Evolutionary conservation across 306 rosid genomes (phyloP), one percentile per base, ranked within the genome.

Genomic region (Amphicarpaea edgeworthii): DNA sequence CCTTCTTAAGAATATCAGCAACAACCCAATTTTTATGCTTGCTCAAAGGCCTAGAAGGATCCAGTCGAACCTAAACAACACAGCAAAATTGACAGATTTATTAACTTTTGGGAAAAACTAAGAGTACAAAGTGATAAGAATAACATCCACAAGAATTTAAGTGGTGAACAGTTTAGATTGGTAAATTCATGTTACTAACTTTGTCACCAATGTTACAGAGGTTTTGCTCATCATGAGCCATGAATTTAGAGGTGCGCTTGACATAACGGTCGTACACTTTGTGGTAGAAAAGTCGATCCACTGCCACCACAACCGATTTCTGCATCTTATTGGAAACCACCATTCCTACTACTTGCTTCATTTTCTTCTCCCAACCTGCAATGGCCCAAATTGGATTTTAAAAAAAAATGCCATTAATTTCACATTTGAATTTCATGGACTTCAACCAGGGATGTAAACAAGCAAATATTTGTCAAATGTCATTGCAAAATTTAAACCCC

Each of bases 251-350:
- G 78, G 97, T 91, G 23, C 92, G 88, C 79, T 91, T 91, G 54
- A 91, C 77, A 14, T 84, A 87, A 42, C 93, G 97, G 42, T 91
- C 89, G 72, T 86, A 87, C 43, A 89, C 23, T 37, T 90, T 86
- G 83, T 89, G 81, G 72, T 81, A 78, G 78, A 86, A 89, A 10
- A 91, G 80, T 70, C 95, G 84, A 16, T 91, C 92, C 71, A 91
- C 97, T 14, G 92, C 92, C 61, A 91, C 97, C 42, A 89, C 95
- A 77, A 91, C 97, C 6, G 93, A 89, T 47, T 91, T 91, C 86
- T 91, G 95, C 97, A 91, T 91, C 82, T 91, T 91, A 83, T 91
- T 89, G 20, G 97, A 91, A 12, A 91, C 88, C 68, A 91, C 97
- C 86, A 78, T 87, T 12, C 97, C 97, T 41, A 91, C 84, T 38